These are phyloP conservation scores for Teunomyces tritomae DNA, from an alignment of 805 yeast genomes.

Conservation along the genomic window DNA sequence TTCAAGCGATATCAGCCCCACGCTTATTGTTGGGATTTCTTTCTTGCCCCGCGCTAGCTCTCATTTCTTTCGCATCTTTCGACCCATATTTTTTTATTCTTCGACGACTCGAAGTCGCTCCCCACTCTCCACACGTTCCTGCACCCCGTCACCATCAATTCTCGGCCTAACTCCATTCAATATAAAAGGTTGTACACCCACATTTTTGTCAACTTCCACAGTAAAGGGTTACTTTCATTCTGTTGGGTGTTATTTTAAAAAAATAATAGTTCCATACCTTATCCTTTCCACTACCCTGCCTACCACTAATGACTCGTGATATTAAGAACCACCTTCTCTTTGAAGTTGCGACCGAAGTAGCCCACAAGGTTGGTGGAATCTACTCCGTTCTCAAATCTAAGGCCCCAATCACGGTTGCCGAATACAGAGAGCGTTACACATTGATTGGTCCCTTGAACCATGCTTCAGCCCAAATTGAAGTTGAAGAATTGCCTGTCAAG, in stretches of 20 bases:
- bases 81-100: background rate
- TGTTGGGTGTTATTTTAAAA: background rate
- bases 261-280: background rate
- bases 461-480: constrained; percentile 72
- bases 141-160: background rate
- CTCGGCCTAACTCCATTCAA: constrained; percentile 1
- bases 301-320: constrained; percentile 67
- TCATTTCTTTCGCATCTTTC: background rate
- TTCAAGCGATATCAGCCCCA: background rate
- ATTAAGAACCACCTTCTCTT: constrained; percentile 82
- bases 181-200: constrained; percentile 5
- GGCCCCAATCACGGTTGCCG: constrained; percentile 95
- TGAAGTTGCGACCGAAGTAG: constrained; percentile 96
- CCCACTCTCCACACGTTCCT: constrained; percentile 4
- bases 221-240: constrained; percentile 1
- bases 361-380: constrained; percentile 96
- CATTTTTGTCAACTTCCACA: background rate
- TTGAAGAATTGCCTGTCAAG: constrained; percentile 65
- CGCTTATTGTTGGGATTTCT: background rate
- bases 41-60: background rate
- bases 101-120: background rate
- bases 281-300: background rate
- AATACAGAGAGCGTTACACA: constrained; percentile 82
- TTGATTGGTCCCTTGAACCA: constrained; percentile 83
- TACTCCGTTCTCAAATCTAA: constrained; percentile 94